These are phyloP conservation scores for Sarcomyxa edulis DNA, from an alignment of 768 basidiomycete species.

Conservation along the genomic window DNA sequence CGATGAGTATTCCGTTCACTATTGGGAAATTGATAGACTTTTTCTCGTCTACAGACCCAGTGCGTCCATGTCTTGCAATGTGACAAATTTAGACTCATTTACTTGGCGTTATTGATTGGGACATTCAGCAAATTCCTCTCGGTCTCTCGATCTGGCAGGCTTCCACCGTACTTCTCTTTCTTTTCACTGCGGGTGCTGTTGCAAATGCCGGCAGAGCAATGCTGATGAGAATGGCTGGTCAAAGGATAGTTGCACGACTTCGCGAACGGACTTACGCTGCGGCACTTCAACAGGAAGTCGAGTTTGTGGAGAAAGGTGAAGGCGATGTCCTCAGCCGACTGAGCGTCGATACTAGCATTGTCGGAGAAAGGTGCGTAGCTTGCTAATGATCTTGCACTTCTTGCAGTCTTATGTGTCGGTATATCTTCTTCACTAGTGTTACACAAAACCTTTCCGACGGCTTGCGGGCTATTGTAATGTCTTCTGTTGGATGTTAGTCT, in stretches of 20 bases:
- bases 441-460: conserved; percentile 81
- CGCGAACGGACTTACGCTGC: conserved; percentile 80
- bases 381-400: not conserved
- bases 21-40: conserved; percentile 94
- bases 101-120: too few species aligned
- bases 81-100: not conserved
- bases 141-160: conserved; percentile 79
- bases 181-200: conserved; percentile 83
- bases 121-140: conserved; percentile 71
- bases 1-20: conserved; percentile 90
- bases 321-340: conserved; percentile 92
- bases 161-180: conserved; percentile 60
- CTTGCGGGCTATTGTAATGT: conserved; percentile 82
- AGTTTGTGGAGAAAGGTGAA: conserved; percentile 88
- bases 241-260: conserved; percentile 85
- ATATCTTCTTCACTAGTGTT: conserved; percentile 36
- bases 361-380: conserved; percentile 75
- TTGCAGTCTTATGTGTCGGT: not conserved
- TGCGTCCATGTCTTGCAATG: conserved; percentile 30
- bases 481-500: conserved; percentile 82
- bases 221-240: conserved; percentile 87
- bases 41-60: conserved; percentile 71
- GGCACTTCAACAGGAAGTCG: conserved; percentile 86
- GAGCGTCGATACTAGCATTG: conserved; percentile 87
- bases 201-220: conserved; percentile 83